A percentile compares a stretch with the other conserved stretches of the same genome.
Conservation (phyloP, 495 filamentous ascomycete species). For the Neurospora terricola region DNA sequence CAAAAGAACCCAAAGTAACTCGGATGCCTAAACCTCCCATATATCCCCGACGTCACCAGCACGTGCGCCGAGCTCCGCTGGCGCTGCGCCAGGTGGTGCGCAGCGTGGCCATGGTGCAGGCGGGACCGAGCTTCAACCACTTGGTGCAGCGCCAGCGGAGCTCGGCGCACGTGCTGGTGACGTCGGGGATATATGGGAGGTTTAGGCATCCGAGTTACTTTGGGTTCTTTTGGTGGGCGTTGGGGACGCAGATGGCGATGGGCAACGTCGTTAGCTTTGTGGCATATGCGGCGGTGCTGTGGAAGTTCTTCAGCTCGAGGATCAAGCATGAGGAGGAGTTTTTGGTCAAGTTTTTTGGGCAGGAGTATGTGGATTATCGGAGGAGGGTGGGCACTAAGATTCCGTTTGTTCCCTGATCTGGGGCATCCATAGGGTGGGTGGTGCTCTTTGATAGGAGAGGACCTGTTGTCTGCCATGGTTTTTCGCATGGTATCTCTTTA, state of each 20-base stretch:
- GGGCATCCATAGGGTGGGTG: background rate
- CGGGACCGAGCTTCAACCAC: constrained; percentile 89
- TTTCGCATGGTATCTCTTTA: background rate
- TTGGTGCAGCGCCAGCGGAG: constrained; percentile 58
- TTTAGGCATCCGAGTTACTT: constrained; percentile 89
- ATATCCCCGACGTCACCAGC: too few species aligned
- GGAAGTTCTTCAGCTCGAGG: constrained; percentile 68
- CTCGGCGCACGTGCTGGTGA: constrained; percentile 68
- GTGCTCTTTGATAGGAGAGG: background rate
- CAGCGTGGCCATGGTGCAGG: constrained; percentile 75
- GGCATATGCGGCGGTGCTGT: constrained; percentile 64
- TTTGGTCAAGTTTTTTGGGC: constrained; percentile 71
- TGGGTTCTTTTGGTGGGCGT: constrained; percentile 95
- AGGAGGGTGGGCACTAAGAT: constrained; percentile 56
- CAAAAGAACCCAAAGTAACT: too few species aligned
- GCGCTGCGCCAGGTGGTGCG: constrained; percentile 67
- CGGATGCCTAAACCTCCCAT: too few species aligned
- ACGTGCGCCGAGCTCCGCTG: too few species aligned
- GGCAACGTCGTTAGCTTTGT: constrained; percentile 73
- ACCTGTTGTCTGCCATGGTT: background rate
- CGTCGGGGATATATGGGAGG: constrained; percentile 49
- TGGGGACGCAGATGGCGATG: constrained; percentile 86
- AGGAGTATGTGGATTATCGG: constrained; percentile 69
- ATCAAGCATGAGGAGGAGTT: constrained; percentile 73
- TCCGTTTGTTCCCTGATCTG: constrained; percentile 47